phyloP scores from a whole-genome alignment of 164 flowering plant species.

The Paratinospora sagittata region DNA sequence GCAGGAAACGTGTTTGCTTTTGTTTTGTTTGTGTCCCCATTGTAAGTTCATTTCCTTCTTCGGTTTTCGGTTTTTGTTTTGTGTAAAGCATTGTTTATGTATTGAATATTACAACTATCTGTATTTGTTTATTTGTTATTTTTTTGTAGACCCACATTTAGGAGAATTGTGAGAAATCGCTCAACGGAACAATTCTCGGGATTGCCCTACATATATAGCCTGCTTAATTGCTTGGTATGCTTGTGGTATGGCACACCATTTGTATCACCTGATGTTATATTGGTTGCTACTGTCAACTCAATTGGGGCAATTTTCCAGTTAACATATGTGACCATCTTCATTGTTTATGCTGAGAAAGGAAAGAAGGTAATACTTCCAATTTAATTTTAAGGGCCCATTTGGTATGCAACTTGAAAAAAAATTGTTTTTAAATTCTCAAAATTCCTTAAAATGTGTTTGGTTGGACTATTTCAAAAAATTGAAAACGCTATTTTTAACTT shows the following conservation, averaged over 20 bases:
- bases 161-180: slow-evolving; percentile 57
- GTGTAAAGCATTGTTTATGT: background rate
- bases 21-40: slow-evolving; percentile 78
- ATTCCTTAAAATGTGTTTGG: no score
- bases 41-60: slow-evolving; percentile 44
- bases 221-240: slow-evolving; percentile 69
- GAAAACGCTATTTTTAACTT: no score
- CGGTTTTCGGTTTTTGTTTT: background rate
- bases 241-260: slow-evolving; percentile 72
- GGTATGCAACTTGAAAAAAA: no score
- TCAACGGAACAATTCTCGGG: slow-evolving; percentile 88
- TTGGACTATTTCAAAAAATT: no score
- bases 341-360: slow-evolving; percentile 39
- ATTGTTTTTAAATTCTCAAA: no score
- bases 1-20: slow-evolving; percentile 89
- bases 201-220: slow-evolving; percentile 73
- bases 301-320: slow-evolving; percentile 66
- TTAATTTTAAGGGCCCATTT: no score
- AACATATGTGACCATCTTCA: slow-evolving; percentile 43
- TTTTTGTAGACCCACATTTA: slow-evolving; percentile 65
- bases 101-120: background rate
- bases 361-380: slow-evolving; percentile 38
- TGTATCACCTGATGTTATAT: slow-evolving; percentile 41
- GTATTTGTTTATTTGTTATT: background rate
- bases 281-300: slow-evolving; percentile 68